Base-by-base conservation (phyloP, 306 rosid species). In the cucumber (Cucumis sativus) region DNA sequence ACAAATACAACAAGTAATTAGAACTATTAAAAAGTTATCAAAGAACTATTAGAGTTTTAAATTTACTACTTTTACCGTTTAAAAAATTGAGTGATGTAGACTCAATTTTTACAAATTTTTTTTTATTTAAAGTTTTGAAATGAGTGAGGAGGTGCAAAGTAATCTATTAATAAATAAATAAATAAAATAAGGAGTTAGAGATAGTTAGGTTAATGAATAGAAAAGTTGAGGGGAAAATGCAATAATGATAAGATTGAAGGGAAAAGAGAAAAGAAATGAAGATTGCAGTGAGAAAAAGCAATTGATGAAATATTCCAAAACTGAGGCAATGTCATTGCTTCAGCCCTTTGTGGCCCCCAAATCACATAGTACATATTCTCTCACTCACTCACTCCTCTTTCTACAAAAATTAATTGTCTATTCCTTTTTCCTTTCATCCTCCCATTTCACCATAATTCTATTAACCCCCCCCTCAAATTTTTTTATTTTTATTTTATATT, bases 281-380 rank as follows among this genome's bases (percentile, higher is more conserved):
- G 58, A 71, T 71, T 69, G 56, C 75, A 69, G 20, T 25, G 15
- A 71, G 76, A 71, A 71, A 71, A 71, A 47, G 76, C 5, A 71
- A 66, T 47, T 47, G 41, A 71, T 47, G 76, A 71, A 71, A 71
- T 71, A 71, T 71, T 71, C 76, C 76, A 71, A 70, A 71, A 71
- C 76, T 71, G 76, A 71, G 41, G 23, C 52, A 25, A 71, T 71
- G 59, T 71, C 59, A 71, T 67, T 71, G 76, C 41, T 49, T 49
- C 59, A 71, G 43, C 76, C 23, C 12, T 47, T 25, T 60, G 49
- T 60, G 76, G 15, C 76, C 76, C 76, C 76, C 3, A 23, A 23
- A 14, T 47, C 8, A 25, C 4, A 25, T 71, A 13, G 41, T 71
- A 71, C 76, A 47, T 71, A 71, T 47, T 71, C 76, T 71, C 76